Base-by-base conservation (phyloP, 306 rosid genomes). In the Sophora flavescens region DNA sequence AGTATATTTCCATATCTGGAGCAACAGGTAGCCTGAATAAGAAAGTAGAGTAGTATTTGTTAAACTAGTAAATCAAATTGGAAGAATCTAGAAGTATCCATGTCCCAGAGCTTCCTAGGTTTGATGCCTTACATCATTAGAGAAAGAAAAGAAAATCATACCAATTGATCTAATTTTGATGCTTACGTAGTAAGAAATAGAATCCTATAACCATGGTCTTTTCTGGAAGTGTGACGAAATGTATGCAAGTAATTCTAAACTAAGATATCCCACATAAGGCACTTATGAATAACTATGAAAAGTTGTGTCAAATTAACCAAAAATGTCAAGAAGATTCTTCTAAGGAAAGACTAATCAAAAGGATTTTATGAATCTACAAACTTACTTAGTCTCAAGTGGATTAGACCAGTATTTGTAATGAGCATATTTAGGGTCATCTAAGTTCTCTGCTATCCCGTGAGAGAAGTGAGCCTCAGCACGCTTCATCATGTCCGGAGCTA, bases 341-440 rank as follows among this genome's bases (percentile, higher is more conserved):
- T 10, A 33, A 38, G 26, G 41, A 17, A 65, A 79, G 59, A 26
- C 26, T 53, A 22, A 65, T 7, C 28, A 44, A 56, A 5, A 15
- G 18, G 17, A 60, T 60, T 38, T 14, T 56, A 63, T 57, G 45
- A 32, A 41, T 60, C 36, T 8, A 18, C 52, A 12, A 65, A 82
- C 93, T 84, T 84, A 90, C 97, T 78, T 86, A 66, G 92, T 87
- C 76, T 93, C 98, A 1, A 93, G 91, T 70, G 97, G 93, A 84
- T 93, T 93, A 22, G 97, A 93, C 96, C 96, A 93, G 86, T 87
- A 91, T 81, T 81, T 93, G 86, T 88, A 66, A 85, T 93, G 91
- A 17, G 47, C 63, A 58, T 89, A 93, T 58, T 87, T 86, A 26
- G 92, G 88, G 80, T 93, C 89, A 15, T 91, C 92, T 44, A 93